These are phyloP conservation scores for Candida golubevii DNA, from an alignment of 805 yeast species.

Conservation along the genomic window DNA sequence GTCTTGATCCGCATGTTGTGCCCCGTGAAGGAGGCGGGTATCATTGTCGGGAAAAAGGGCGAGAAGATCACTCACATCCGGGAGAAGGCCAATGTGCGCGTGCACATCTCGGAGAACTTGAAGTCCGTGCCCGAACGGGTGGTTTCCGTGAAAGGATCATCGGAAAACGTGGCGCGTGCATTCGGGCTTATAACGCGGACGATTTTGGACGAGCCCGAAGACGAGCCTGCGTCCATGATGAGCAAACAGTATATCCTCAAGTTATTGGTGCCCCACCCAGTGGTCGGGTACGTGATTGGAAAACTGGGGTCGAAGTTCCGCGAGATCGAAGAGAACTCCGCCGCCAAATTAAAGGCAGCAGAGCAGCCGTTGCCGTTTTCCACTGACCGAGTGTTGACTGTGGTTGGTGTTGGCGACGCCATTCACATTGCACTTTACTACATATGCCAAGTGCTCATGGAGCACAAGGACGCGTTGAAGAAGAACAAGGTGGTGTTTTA, in stretches of 20 bases:
- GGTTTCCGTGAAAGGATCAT: constrained; percentile 65
- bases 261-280: constrained; percentile 68
- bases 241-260: constrained; percentile 55
- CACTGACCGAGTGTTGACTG: constrained; percentile 68
- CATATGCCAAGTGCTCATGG: constrained; percentile 62
- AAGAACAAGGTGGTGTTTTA: constrained; percentile 54
- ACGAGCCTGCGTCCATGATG: constrained; percentile 52
- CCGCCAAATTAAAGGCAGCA: constrained; percentile 71
- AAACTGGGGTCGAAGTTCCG: constrained; percentile 68
- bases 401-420: constrained; percentile 82
- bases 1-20: constrained; percentile 72
- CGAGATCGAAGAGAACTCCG: constrained; percentile 78
- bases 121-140: constrained; percentile 72
- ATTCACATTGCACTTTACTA: constrained; percentile 79
- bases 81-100: constrained; percentile 56
- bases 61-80: constrained; percentile 63
- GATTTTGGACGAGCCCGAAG: constrained; percentile 62
- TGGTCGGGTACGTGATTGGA: constrained; percentile 80
- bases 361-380: constrained; percentile 69
- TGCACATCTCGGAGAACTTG: constrained; percentile 69
- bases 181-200: constrained; percentile 70
- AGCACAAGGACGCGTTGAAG: constrained; percentile 50
- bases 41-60: constrained; percentile 79
- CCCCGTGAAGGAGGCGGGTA: constrained; percentile 68
- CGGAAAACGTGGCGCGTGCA: constrained; percentile 77